Evolutionary conservation across 139 green algal genomes (phyloP).

Genomic region (Chlamydomonas sp.): DNA sequence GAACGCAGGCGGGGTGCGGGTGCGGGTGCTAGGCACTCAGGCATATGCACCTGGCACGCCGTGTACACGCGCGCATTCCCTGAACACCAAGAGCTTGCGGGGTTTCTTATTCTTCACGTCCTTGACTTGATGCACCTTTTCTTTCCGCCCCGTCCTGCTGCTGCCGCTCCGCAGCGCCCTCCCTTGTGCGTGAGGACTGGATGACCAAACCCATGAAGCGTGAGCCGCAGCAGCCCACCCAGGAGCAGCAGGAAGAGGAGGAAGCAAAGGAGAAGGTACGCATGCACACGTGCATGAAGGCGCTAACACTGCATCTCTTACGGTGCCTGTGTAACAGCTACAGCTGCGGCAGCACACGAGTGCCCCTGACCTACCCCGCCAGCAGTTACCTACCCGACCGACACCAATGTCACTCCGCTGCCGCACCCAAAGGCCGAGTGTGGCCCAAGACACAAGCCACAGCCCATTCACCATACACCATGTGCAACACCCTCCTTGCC

Average conservation of each 20-base stretch:
- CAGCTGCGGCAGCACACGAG: not conserved
- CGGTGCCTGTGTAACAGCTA: not conserved
- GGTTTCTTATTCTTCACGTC: not conserved
- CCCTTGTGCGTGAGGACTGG: conserved; percentile 71
- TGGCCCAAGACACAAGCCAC: too few relatives aligned
- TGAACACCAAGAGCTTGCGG: not conserved
- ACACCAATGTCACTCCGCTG: too few relatives aligned
- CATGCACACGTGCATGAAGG: not conserved
- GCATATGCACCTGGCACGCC: too few relatives aligned
- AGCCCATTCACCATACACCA: too few relatives aligned
- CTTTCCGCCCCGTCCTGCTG: not conserved
- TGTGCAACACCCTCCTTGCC: too few relatives aligned
- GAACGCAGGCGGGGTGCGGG: too few relatives aligned
- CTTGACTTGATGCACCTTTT: not conserved
- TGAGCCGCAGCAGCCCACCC: not conserved
- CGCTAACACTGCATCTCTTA: not conserved
- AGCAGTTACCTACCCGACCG: not conserved
- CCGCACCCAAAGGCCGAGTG: too few relatives aligned
- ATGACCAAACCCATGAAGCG: conserved; percentile 77
- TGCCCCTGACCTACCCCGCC: not conserved
- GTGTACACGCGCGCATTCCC: too few relatives aligned
- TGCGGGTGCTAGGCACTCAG: too few relatives aligned
- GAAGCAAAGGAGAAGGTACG: conserved; percentile 5
- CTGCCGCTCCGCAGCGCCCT: not conserved
- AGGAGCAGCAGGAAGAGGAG: conserved; percentile 40